These are phyloP conservation scores for Miamiensis avidus DNA, from an alignment of 169 alveolate genomes.

Conservation along the genomic window DNA sequence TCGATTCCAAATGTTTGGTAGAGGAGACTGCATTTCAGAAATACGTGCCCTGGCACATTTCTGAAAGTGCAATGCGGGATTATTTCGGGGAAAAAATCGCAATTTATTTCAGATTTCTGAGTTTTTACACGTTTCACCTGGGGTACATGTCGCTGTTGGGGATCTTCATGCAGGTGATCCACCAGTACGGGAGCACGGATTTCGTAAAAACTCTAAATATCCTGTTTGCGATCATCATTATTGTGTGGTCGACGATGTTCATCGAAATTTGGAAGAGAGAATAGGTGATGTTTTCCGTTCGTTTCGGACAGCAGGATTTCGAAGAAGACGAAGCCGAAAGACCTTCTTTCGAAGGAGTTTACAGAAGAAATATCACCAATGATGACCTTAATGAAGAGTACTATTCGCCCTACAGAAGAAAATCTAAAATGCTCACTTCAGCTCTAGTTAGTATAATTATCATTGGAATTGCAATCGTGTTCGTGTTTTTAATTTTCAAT, in stretches of 20 bases:
- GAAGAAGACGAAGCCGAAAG: conserved; percentile 41
- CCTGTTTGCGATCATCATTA: conserved; percentile 27
- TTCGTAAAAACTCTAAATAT: conserved; percentile 10
- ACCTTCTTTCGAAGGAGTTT: conserved; percentile 40
- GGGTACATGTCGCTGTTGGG: conserved; percentile 27
- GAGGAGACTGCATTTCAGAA: conserved; percentile 15
- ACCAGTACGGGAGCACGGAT: not conserved
- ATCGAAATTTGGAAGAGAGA: conserved; percentile 47
- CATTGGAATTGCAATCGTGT: conserved; percentile 25
- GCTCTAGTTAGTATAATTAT: conserved; percentile 16
- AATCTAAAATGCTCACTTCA: conserved; percentile 11
- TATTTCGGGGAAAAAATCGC: conserved; percentile 50
- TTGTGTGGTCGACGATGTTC: conserved; percentile 32
- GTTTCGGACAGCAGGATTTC: conserved; percentile 36
- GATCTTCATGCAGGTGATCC: conserved; percentile 10
- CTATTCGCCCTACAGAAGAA: conserved; percentile 17
- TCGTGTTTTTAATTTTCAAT: conserved; percentile 17
- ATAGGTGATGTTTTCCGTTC: conserved; percentile 24
- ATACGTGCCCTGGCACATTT: conserved; percentile 32
- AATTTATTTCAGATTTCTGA: conserved; percentile 30
- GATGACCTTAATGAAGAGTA: conserved; percentile 34
- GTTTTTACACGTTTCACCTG: conserved; percentile 26
- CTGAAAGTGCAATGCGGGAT: conserved; percentile 24
- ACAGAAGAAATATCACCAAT: conserved; percentile 20
- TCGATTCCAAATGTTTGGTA: conserved; percentile 30